Percentiles rank a stretch among this genome's conserved stretches.
phyloP scores from a whole-genome alignment of 441 rosid species.

The Erodium texanum region DNA sequence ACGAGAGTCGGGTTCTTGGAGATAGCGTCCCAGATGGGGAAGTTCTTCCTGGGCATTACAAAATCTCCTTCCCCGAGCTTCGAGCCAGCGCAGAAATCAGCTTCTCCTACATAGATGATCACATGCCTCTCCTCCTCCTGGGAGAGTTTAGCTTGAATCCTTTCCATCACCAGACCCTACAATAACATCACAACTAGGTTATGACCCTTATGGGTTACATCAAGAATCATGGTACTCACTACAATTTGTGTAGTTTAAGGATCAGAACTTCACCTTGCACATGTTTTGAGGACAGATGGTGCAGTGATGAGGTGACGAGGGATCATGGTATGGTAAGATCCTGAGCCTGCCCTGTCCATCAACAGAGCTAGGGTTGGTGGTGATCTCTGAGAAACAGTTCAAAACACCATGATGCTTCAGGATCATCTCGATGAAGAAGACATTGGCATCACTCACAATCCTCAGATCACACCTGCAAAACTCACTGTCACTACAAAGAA shows the following conservation, averaged over 20 bases:
- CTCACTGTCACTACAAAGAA: background rate
- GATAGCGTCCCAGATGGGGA: slow-evolving; percentile 73
- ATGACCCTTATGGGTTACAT: no score
- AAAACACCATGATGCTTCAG: slow-evolving; percentile 50
- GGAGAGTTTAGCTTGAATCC: slow-evolving; percentile 25
- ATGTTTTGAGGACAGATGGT: slow-evolving; percentile 54
- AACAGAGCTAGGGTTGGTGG: slow-evolving; percentile 47
- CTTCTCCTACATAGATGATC: slow-evolving; percentile 57
- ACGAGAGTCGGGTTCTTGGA: slow-evolving; percentile 39
- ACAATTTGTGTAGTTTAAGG: background rate
- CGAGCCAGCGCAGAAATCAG: slow-evolving; percentile 74
- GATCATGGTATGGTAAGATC: slow-evolving; percentile 50
- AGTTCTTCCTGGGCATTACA: slow-evolving; percentile 83
- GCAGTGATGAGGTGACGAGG: slow-evolving; percentile 48
- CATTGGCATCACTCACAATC: slow-evolving; percentile 77
- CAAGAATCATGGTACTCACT: background rate
- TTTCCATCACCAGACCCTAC: slow-evolving; percentile 63
- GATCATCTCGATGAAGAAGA: slow-evolving; percentile 68
- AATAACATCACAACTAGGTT: background rate
- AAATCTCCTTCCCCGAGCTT: slow-evolving; percentile 47
- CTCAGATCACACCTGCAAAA: slow-evolving; percentile 62
- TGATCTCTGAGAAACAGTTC: slow-evolving; percentile 57
- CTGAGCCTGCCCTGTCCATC: slow-evolving; percentile 48
- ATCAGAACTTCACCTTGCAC: slow-evolving; percentile 52
- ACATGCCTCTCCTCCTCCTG: slow-evolving; percentile 20